phyloP scores from a whole-genome alignment of 352 stramenopile genomes.

The Pythium pyrilobum region DNA sequence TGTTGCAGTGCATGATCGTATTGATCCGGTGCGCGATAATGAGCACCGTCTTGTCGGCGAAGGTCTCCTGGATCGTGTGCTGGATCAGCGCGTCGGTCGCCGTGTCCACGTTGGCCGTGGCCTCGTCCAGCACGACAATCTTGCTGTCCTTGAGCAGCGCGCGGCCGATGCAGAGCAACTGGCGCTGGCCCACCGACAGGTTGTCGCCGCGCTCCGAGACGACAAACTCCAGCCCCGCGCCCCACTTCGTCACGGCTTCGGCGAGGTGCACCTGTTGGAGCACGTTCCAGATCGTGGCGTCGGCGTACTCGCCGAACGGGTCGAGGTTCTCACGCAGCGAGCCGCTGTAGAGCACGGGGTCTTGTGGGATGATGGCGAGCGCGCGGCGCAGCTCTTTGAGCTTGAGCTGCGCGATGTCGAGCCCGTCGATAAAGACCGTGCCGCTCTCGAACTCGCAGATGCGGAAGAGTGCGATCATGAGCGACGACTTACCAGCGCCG shows the following conservation, averaged over 20 bases:
- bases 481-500: slow-evolving; percentile 30
- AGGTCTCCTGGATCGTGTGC: slow-evolving; percentile 77
- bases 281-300: slow-evolving; percentile 50
- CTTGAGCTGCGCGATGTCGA: slow-evolving; percentile 72
- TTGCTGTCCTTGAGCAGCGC: slow-evolving; percentile 85
- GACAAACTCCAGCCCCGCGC: slow-evolving; percentile 64
- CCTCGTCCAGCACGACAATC: slow-evolving; percentile 95
- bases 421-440: slow-evolving; percentile 81
- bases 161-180: slow-evolving; percentile 92
- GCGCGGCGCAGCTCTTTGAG: slow-evolving; percentile 66
- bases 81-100: slow-evolving; percentile 55
- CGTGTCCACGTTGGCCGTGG: slow-evolving; percentile 80
- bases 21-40: slow-evolving; percentile 93
- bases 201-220: slow-evolving; percentile 91
- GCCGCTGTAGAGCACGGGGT: slow-evolving; percentile 88
- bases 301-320: slow-evolving; percentile 69
- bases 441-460: slow-evolving; percentile 71
- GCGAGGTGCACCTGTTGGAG: slow-evolving; percentile 64
- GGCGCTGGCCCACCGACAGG: slow-evolving; percentile 90
- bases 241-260: slow-evolving; percentile 30
- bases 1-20: slow-evolving; percentile 90
- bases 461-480: slow-evolving; percentile 82
- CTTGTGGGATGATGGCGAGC: slow-evolving; percentile 87
- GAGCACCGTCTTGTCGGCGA: slow-evolving; percentile 81
- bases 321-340: slow-evolving; percentile 86